Conservation (phyloP, 2,329 filamentous ascomycete species). For the Cladosporium sp. region DNA sequence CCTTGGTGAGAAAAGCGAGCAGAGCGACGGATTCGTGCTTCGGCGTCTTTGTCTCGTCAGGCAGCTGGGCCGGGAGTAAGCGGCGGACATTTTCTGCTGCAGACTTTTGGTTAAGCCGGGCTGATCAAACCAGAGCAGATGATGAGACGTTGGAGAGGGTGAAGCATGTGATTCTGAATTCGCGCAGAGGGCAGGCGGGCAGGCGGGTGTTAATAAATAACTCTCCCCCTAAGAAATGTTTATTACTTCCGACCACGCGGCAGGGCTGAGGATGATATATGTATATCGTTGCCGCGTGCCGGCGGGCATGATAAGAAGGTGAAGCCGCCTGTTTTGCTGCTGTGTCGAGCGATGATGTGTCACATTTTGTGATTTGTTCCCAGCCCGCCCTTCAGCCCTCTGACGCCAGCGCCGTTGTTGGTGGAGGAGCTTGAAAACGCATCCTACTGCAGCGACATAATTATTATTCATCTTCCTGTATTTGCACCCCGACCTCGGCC, state of each 20-base stretch:
- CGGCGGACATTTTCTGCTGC: constrained; percentile 3
- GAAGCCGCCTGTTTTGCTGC: background rate
- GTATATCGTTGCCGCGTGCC: background rate
- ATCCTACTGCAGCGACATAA: background rate
- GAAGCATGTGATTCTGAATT: background rate
- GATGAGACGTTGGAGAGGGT: background rate
- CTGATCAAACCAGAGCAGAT: background rate
- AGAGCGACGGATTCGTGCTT: background rate
- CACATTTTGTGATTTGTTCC: background rate
- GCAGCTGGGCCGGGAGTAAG: background rate
- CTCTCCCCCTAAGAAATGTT: background rate
- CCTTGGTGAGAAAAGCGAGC: background rate
- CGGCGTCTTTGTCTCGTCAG: constrained; percentile 1
- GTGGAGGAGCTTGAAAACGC: background rate
- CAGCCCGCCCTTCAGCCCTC: background rate
- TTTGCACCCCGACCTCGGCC: background rate
- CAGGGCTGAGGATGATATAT: background rate
- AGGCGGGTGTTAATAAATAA: background rate
- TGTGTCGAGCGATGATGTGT: background rate
- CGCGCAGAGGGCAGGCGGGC: background rate
- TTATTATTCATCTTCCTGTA: background rate
- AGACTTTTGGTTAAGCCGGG: constrained; percentile 10
- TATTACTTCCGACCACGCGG: background rate
- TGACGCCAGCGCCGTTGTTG: background rate
- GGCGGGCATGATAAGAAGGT: background rate